phyloP scores from a whole-genome alignment of 805 yeast species.

The Kluyveromyces lactis region DNA sequence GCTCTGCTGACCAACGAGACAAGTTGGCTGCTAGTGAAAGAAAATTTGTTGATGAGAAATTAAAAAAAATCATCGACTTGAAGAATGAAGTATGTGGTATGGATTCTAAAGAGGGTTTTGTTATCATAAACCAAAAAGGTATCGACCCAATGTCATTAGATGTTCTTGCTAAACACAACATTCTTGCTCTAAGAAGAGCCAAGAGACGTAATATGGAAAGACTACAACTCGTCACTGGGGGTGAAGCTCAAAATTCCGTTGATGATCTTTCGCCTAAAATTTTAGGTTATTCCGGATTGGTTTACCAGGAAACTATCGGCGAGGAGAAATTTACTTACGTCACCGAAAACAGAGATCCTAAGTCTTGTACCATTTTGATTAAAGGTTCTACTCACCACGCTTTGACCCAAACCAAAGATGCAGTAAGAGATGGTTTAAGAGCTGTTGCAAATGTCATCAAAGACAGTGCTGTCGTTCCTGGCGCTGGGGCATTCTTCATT shows the following conservation, averaged over 20 bases:
- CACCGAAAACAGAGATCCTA: conserved; percentile 83
- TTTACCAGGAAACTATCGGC: conserved; percentile 87
- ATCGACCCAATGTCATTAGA: conserved; percentile 97
- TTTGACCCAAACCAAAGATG: conserved; percentile 89
- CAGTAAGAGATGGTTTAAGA: conserved; percentile 93
- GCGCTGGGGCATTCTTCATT: conserved; percentile 93
- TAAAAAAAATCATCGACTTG: conserved; percentile 82
- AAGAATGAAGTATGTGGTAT: conserved; percentile 86
- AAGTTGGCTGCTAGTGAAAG: conserved; percentile 90
- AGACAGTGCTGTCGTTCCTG: conserved; percentile 83
- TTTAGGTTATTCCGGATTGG: conserved; percentile 83
- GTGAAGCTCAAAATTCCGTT: conserved; percentile 95
- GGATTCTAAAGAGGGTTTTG: conserved; percentile 69
- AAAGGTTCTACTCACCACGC: conserved; percentile 90
- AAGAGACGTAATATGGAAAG: conserved; percentile 99
- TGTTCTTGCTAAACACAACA: conserved; percentile 84
- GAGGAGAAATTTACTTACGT: conserved; percentile 97
- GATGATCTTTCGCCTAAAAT: conserved; percentile 78
- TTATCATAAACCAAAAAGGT: conserved; percentile 95
- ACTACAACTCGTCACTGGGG: conserved; percentile 91
- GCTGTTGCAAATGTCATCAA: conserved; percentile 87
- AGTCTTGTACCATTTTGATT: conserved; percentile 83
- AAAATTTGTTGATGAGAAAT: conserved; percentile 87
- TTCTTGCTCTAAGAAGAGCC: conserved; percentile 93
- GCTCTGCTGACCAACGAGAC: conserved; percentile 93